A percentile compares a stretch with the other conserved stretches of the same genome.
phyloP scores from a whole-genome alignment of 768 basidiomycete genomes.

The Suillus hirtellus region DNA sequence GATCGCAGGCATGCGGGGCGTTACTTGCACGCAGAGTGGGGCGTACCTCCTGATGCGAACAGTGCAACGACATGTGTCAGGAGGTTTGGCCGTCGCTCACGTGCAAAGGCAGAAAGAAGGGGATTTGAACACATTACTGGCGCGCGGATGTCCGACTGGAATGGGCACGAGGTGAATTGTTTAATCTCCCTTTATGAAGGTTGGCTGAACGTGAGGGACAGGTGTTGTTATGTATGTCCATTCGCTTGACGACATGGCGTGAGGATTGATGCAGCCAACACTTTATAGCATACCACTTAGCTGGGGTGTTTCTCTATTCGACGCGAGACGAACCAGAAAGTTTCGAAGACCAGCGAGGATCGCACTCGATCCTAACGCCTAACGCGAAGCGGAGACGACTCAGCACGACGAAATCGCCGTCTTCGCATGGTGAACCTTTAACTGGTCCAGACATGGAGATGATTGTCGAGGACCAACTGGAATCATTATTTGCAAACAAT shows the following conservation, averaged over 20 bases:
- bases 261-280: background rate
- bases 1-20: constrained; percentile 76
- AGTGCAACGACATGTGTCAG: constrained; percentile 78
- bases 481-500: constrained; percentile 12
- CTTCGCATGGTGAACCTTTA: constrained; percentile 5
- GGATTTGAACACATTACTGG: constrained; percentile 72
- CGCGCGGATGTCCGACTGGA: constrained; percentile 64
- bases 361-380: constrained; percentile 29
- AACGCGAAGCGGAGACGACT: constrained; percentile 28
- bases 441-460: background rate
- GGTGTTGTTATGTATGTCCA: constrained; percentile 63
- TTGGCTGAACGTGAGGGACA: constrained; percentile 24
- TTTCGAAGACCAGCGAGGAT: constrained; percentile 20
- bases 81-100: constrained; percentile 60
- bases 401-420: constrained; percentile 17
- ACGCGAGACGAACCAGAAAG: constrained; percentile 59
- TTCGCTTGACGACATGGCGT: background rate
- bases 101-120: constrained; percentile 35
- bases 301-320: constrained; percentile 74
- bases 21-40: constrained; percentile 68
- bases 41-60: constrained; percentile 46
- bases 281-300: constrained; percentile 65
- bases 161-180: constrained; percentile 69
- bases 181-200: background rate
- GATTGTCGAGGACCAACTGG: constrained; percentile 11